Evolutionary conservation across 257 asterid genomes (phyloP).

Genomic region (Solanum paucissectum): DNA sequence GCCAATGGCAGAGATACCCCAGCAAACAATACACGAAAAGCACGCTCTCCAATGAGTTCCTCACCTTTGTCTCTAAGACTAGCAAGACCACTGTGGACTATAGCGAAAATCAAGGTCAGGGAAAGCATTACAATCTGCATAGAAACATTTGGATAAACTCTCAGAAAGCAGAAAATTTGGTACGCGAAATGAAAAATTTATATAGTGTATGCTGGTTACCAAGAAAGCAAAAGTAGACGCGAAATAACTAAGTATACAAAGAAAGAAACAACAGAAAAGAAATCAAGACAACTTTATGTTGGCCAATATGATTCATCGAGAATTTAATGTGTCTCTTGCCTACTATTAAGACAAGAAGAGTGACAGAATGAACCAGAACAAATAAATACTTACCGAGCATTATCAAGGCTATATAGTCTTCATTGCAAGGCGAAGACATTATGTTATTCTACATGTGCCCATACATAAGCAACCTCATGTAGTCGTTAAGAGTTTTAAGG

Average conservation of each 20-base stretch:
- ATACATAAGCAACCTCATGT: background rate
- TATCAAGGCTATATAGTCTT: background rate
- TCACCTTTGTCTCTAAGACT: constrained; percentile 94
- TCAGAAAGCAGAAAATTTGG: background rate
- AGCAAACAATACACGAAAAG: constrained; percentile 91
- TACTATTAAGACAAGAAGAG: background rate
- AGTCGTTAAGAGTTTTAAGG: background rate
- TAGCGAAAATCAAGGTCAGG: constrained; percentile 65
- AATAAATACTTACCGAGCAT: background rate
- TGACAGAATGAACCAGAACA: background rate
- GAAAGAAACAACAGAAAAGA: background rate
- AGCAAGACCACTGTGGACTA: constrained; percentile 95
- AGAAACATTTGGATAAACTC: background rate
- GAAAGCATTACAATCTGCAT: constrained; percentile 71
- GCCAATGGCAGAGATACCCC: constrained; percentile 93
- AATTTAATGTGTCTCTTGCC: background rate
- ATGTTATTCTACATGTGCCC: background rate
- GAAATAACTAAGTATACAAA: background rate
- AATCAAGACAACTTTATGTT: background rate
- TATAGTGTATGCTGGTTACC: background rate
- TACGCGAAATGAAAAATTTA: background rate
- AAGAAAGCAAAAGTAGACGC: background rate
- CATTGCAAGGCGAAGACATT: background rate
- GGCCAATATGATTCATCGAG: background rate
- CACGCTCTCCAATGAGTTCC: constrained; percentile 91